These are phyloP conservation scores for Dimargaris xerosporica DNA, from an alignment of 192 early-diverging fungal species.

Conservation along the genomic window DNA sequence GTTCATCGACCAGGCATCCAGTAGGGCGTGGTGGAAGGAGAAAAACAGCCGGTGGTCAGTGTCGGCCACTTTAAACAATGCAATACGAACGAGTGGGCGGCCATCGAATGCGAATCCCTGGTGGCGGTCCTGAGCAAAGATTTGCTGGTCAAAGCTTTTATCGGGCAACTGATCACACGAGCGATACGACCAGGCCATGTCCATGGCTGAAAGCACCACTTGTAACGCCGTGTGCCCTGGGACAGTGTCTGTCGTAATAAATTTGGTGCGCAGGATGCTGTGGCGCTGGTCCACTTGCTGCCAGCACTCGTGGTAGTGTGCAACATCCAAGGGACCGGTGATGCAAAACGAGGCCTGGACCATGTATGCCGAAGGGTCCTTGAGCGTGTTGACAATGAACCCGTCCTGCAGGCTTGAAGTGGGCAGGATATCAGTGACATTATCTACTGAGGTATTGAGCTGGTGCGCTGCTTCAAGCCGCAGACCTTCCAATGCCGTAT, in stretches of 20 bases:
- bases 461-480: no score
- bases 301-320: background rate
- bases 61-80: background rate
- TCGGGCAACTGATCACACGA: background rate
- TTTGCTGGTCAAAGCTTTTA: background rate
- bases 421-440: background rate
- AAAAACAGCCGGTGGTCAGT: background rate
- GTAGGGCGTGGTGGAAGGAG: background rate
- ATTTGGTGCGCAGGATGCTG: background rate
- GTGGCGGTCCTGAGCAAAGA: background rate
- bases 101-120: background rate
- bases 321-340: background rate
- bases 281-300: background rate
- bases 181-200: background rate
- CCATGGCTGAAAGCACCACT: background rate
- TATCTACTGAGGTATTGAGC: background rate
- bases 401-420: background rate
- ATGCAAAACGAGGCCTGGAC: background rate
- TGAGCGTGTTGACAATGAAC: background rate
- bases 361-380: background rate
- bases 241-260: background rate
- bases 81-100: background rate
- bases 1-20: background rate
- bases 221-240: background rate
- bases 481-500: no score